Percentiles rank a stretch among this genome's conserved stretches.
Evolutionary conservation across 2,329 filamentous ascomycete species (phyloP).

Genomic region (Ophiosphaerella korrae): DNA sequence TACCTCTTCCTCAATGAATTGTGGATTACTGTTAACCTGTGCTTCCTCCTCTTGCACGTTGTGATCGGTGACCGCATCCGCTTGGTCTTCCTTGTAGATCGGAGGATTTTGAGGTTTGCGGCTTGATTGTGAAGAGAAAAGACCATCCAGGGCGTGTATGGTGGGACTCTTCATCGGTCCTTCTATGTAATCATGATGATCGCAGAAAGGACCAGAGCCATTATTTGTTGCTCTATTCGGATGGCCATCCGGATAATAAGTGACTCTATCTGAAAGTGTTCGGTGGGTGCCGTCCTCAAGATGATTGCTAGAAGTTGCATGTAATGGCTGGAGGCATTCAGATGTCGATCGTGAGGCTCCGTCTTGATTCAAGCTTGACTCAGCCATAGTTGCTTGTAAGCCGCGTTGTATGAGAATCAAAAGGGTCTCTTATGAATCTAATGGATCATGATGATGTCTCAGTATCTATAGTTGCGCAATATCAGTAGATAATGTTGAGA

Average conservation of each 20-base stretch:
- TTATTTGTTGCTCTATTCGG: not conserved
- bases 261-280: slow-evolving; percentile 36
- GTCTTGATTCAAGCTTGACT: slow-evolving; percentile 13
- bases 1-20: slow-evolving; percentile 13
- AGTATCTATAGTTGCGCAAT: not conserved
- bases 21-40: slow-evolving; percentile 1
- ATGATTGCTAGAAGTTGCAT: not conserved
- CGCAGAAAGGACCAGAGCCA: slow-evolving; percentile 8
- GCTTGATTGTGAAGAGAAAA: not conserved
- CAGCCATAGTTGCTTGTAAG: slow-evolving; percentile 19
- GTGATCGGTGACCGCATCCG: not conserved
- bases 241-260: slow-evolving; percentile 36
- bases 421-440: not conserved
- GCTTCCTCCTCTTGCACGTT: not conserved
- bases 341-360: slow-evolving; percentile 6
- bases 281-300: slow-evolving; percentile 22
- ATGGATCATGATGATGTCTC: not conserved
- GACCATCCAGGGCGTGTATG: not conserved
- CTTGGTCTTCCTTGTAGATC: not conserved
- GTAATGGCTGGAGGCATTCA: not conserved
- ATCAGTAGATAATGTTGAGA: not conserved
- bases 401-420: not conserved
- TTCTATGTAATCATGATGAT: slow-evolving; percentile 1
- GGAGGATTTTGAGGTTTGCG: not conserved
- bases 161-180: not conserved